These are phyloP conservation scores for Plasmodium adleri DNA, from an alignment of 169 alveolate species.

Conservation along the genomic window DNA sequence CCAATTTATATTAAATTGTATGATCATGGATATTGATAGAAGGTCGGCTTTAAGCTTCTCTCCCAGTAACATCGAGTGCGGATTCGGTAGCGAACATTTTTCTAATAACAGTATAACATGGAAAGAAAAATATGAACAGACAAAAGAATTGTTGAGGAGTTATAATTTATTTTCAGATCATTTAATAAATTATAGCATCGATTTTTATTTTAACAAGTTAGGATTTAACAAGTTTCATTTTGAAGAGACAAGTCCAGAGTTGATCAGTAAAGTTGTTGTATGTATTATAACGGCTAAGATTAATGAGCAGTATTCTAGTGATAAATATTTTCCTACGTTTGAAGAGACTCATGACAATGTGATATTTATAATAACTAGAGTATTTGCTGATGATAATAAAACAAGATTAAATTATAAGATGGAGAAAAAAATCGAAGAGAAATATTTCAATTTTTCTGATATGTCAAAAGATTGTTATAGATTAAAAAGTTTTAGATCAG, in stretches of 20 bases:
- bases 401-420: constrained; percentile 85
- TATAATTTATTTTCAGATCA: constrained; percentile 68
- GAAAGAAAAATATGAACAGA: constrained; percentile 58
- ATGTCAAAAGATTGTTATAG: constrained; percentile 82
- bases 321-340: constrained; percentile 86
- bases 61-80: constrained; percentile 8
- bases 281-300: constrained; percentile 89
- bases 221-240: constrained; percentile 88
- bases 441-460: constrained; percentile 82
- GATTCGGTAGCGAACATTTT: constrained; percentile 20
- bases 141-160: constrained; percentile 34
- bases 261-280: constrained; percentile 86
- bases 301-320: constrained; percentile 84
- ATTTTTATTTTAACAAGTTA: constrained; percentile 85
- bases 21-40: neutral
- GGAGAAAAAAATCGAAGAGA: constrained; percentile 84
- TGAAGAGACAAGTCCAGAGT: constrained; percentile 84
- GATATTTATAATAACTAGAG: constrained; percentile 83
- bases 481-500: constrained; percentile 88
- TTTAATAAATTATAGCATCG: constrained; percentile 79
- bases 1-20: neutral
- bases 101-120: constrained; percentile 62
- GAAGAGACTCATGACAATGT: constrained; percentile 83
- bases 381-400: constrained; percentile 83
- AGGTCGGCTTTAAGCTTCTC: neutral